phyloP scores from a whole-genome alignment of 768 basidiomycete genomes.

The Termitomyces eurrhizus region DNA sequence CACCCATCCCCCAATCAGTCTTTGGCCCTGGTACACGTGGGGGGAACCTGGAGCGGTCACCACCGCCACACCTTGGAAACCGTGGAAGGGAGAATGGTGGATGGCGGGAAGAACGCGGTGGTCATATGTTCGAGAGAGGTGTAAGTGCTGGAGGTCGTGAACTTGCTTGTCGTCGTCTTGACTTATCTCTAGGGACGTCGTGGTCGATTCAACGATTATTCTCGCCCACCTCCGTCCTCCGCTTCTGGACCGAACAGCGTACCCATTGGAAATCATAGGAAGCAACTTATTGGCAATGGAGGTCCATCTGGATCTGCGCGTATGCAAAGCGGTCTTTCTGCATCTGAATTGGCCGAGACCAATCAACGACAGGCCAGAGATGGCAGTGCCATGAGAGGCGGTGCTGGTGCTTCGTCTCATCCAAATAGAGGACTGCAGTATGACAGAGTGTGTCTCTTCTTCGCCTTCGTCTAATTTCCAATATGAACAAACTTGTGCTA shows the following conservation, averaged over 20 bases:
- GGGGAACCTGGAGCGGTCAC: constrained; percentile 16
- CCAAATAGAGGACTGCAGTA: constrained; percentile 20
- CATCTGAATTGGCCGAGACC: neutral
- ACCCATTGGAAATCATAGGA: constrained; percentile 31
- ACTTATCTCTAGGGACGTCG: constrained; percentile 18
- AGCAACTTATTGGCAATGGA: constrained; percentile 6
- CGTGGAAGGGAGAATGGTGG: constrained; percentile 8
- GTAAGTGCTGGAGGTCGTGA: neutral
- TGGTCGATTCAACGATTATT: constrained; percentile 20
- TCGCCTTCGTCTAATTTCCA: no score
- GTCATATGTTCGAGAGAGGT: constrained; percentile 10
- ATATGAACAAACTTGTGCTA: constrained; percentile 1
- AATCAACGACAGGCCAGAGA: constrained; percentile 6
- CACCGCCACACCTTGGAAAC: constrained; percentile 15
- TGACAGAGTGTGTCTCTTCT: constrained; percentile 20
- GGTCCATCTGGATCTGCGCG: constrained; percentile 10
- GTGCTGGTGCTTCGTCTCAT: constrained; percentile 7
- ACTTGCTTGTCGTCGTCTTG: neutral
- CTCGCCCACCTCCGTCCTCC: constrained; percentile 16
- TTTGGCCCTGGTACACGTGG: neutral
- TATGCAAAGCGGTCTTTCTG: constrained; percentile 1
- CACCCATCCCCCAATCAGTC: constrained; percentile 9
- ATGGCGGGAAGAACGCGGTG: constrained; percentile 12
- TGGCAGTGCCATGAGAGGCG: constrained; percentile 12
- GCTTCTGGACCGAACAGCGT: constrained; percentile 34